These are phyloP conservation scores for Myochromella boudieri DNA, from an alignment of 768 basidiomycete species.

Conservation along the genomic window DNA sequence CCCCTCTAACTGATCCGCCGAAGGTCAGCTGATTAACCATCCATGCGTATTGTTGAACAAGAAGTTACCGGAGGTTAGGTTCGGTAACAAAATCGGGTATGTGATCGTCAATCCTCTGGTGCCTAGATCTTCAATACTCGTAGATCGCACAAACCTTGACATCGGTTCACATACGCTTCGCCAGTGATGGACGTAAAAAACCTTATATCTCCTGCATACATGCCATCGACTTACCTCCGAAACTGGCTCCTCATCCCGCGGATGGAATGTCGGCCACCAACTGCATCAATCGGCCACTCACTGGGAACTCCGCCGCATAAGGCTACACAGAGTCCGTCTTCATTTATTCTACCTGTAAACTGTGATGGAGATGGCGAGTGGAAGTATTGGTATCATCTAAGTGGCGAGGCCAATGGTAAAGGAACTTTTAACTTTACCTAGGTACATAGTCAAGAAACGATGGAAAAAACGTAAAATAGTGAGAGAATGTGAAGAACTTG, in stretches of 20 bases:
- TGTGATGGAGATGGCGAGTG: background rate
- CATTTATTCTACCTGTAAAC: conserved; percentile 4
- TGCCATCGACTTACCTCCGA: conserved; percentile 9
- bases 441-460: conserved; percentile 16
- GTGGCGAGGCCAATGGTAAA: conserved; percentile 6
- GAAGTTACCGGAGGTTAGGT: conserved; percentile 15
- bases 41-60: conserved; percentile 11
- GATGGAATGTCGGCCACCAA: background rate
- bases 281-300: background rate
- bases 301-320: background rate
- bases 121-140: conserved; percentile 16
- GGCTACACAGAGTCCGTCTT: too few species aligned
- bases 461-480: too few species aligned
- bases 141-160: conserved; percentile 6
- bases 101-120: conserved; percentile 18
- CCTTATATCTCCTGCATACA: background rate
- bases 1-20: conserved; percentile 13
- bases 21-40: conserved; percentile 15
- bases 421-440: conserved; percentile 4
- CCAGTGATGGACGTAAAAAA: conserved; percentile 9
- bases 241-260: background rate
- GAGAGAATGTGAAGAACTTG: conserved; percentile 12
- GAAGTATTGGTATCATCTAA: conserved; percentile 5
- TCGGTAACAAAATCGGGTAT: conserved; percentile 14
- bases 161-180: conserved; percentile 5